Evolutionary conservation across 2,329 filamentous ascomycete species (phyloP).

Genomic region (Alternaria rosae): DNA sequence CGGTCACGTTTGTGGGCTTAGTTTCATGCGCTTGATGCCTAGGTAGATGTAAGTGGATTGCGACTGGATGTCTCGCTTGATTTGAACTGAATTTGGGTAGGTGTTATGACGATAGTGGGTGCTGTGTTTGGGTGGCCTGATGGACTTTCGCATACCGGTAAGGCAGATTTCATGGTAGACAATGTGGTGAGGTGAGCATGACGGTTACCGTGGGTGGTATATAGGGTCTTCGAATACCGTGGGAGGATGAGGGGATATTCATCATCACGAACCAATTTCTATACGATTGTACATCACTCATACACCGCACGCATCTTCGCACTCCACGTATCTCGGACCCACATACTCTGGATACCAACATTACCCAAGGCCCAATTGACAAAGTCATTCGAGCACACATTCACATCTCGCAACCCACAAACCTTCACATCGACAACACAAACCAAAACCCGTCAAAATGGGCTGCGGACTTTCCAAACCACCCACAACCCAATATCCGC

Average conservation of each 20-base stretch:
- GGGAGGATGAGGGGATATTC: neutral
- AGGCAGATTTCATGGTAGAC: neutral
- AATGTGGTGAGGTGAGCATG: neutral
- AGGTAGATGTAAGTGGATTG: neutral
- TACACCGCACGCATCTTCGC: too few relatives aligned
- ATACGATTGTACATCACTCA: too few relatives aligned
- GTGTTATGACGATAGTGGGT: neutral
- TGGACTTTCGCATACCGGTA: neutral
- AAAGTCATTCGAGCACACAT: neutral
- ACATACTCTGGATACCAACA: neutral
- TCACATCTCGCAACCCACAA: neutral
- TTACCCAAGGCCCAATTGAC: neutral
- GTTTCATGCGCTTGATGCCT: neutral
- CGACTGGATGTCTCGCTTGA: neutral
- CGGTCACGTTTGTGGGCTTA: slow-evolving; percentile 2
- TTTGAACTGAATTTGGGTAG: neutral
- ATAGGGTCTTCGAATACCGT: neutral
- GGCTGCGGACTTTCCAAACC: slow-evolving; percentile 29
- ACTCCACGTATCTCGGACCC: neutral
- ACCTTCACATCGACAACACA: neutral
- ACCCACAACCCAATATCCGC: slow-evolving; percentile 12
- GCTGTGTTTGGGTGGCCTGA: neutral
- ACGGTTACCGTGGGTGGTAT: neutral
- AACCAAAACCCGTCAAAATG: slow-evolving; percentile 13
- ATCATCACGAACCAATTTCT: neutral